Percentiles rank a stretch among this genome's conserved stretches.
These are phyloP conservation scores for Tulasnella sp. DNA, from an alignment of 768 basidiomycete species.

Conservation along the genomic window DNA sequence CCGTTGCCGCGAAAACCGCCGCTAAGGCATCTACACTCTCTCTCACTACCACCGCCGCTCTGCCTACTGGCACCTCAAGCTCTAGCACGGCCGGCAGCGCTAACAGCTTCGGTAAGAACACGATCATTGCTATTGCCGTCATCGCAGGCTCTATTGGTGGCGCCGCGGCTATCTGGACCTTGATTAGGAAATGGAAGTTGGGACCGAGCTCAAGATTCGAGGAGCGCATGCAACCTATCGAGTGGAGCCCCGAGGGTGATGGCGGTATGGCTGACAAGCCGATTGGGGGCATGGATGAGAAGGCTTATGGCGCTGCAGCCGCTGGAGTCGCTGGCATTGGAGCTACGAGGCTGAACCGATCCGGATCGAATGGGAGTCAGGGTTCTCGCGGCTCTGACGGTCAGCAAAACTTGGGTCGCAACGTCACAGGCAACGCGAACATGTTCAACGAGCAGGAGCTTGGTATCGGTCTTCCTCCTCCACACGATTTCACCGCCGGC, in stretches of 20 bases:
- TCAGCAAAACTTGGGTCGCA: constrained; percentile 9
- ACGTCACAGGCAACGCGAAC: constrained; percentile 5
- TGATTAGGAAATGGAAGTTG: constrained; percentile 89
- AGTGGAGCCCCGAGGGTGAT: constrained; percentile 60
- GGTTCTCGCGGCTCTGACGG: constrained; percentile 27
- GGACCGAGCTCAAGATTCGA: constrained; percentile 70
- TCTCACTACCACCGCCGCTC: background rate
- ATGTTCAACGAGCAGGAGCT: constrained; percentile 14
- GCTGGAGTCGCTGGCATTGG: constrained; percentile 21
- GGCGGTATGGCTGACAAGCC: background rate
- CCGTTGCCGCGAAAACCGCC: too few species aligned
- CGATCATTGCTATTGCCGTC: constrained; percentile 51
- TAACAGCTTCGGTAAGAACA: constrained; percentile 29
- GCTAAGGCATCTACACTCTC: too few species aligned
- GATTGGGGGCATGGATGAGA: background rate
- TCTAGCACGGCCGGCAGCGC: background rate
- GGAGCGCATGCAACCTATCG: constrained; percentile 74
- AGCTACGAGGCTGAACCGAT: constrained; percentile 34
- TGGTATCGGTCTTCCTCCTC: constrained; percentile 19
- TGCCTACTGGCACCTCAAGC: background rate
- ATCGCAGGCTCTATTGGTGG: constrained; percentile 59
- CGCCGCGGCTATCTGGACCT: constrained; percentile 67
- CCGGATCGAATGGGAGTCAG: constrained; percentile 43
- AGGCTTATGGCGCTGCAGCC: constrained; percentile 28
- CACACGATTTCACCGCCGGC: constrained; percentile 70